Conservation (phyloP, 306 rosid species). For the Vigna radiata region DNA sequence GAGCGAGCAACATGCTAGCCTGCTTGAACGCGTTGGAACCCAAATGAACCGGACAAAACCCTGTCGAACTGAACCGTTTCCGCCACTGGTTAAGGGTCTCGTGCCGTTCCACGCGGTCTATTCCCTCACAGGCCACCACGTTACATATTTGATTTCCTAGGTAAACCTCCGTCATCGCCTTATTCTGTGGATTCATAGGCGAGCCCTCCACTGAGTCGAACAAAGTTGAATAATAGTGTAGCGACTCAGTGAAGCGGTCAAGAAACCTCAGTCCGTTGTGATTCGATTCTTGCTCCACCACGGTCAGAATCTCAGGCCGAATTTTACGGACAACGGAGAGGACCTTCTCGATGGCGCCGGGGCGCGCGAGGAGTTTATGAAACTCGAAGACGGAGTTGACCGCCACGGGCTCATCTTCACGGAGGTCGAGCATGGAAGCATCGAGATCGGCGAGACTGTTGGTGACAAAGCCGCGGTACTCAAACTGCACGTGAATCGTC, state of each 20-base stretch:
- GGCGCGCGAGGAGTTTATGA: slow-evolving; percentile 76
- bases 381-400: slow-evolving; percentile 91
- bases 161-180: slow-evolving; percentile 82
- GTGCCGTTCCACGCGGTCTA: slow-evolving; percentile 89
- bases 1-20: slow-evolving; percentile 80
- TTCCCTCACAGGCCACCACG: slow-evolving; percentile 87
- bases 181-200: slow-evolving; percentile 64
- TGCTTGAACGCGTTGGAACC: slow-evolving; percentile 96
- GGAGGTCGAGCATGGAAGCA: slow-evolving; percentile 84
- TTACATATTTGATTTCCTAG: slow-evolving; percentile 89
- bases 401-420: slow-evolving; percentile 77
- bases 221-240: slow-evolving; percentile 87
- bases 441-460: slow-evolving; percentile 84
- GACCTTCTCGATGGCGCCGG: slow-evolving; percentile 86
- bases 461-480: slow-evolving; percentile 86
- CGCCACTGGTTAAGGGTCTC: slow-evolving; percentile 82
- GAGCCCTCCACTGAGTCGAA: slow-evolving; percentile 96
- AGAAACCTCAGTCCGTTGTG: slow-evolving; percentile 73
- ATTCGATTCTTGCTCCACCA: slow-evolving; percentile 89
- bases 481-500: slow-evolving; percentile 72
- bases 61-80: slow-evolving; percentile 63
- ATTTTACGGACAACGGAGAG: slow-evolving; percentile 69
- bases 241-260: slow-evolving; percentile 90
- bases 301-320: slow-evolving; percentile 81
- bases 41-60: slow-evolving; percentile 70